Evolutionary conservation across 2,329 filamentous ascomycete genomes (phyloP).

Genomic region (Colletotrichum spinosum): DNA sequence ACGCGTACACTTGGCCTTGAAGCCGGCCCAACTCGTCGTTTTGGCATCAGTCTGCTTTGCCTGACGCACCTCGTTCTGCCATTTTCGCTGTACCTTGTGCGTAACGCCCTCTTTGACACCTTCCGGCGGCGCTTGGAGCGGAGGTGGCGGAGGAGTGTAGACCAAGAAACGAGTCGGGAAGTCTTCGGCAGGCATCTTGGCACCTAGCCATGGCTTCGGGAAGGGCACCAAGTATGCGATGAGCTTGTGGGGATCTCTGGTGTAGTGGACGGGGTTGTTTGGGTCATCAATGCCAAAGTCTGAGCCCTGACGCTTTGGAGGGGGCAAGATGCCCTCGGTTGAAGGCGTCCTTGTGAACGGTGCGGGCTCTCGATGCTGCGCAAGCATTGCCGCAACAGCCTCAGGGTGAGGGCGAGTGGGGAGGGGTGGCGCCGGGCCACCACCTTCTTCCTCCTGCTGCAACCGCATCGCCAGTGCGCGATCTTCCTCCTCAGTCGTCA

Average conservation of each 20-base stretch:
- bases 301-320: slow-evolving; percentile 22
- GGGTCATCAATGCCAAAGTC: slow-evolving; percentile 34
- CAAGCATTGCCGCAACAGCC: slow-evolving; percentile 27
- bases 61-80: slow-evolving; percentile 30
- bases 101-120: slow-evolving; percentile 31
- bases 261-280: slow-evolving; percentile 32
- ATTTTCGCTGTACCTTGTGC: slow-evolving; percentile 36
- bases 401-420: slow-evolving; percentile 26
- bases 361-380: slow-evolving; percentile 8
- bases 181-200: slow-evolving; percentile 12
- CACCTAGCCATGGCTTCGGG: slow-evolving; percentile 31
- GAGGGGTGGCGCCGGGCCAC: slow-evolving; percentile 21
- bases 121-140: slow-evolving; percentile 31
- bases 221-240: slow-evolving; percentile 35
- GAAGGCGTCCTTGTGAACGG: slow-evolving; percentile 32
- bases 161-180: slow-evolving; percentile 30
- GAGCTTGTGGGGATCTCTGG: slow-evolving; percentile 32
- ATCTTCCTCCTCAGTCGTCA: slow-evolving; percentile 25
- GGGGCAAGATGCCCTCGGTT: slow-evolving; percentile 26
- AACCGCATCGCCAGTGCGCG: slow-evolving; percentile 25
- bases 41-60: slow-evolving; percentile 33
- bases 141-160: slow-evolving; percentile 32
- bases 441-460: slow-evolving; percentile 25
- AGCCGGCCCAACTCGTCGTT: slow-evolving; percentile 34
- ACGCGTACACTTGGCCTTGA: slow-evolving; percentile 32